Conservation (phyloP, 1,139 yeast species). For the Magnusiomyces fungicola region DNA sequence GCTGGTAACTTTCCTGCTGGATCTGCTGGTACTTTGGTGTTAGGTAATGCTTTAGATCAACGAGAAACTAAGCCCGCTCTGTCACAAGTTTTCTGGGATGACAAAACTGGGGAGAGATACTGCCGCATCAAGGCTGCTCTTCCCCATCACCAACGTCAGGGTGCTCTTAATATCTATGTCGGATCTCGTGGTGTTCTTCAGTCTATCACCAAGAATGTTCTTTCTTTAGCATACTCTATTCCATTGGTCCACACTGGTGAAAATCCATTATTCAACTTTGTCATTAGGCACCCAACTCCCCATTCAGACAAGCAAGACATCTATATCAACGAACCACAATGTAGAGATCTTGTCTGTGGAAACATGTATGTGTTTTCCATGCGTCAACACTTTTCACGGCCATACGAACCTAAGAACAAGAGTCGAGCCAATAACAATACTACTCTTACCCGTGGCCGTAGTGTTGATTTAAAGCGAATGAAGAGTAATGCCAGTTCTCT, state of each 20-base stretch:
- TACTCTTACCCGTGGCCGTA: not conserved
- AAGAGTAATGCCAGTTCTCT: conserved; percentile 3
- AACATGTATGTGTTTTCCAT: conserved; percentile 51
- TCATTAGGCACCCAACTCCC: conserved; percentile 15
- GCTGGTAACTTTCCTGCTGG: conserved; percentile 24
- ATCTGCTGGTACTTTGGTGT: conserved; percentile 15
- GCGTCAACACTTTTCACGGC: conserved; percentile 10
- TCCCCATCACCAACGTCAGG: conserved; percentile 61
- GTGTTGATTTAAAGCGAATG: conserved; percentile 4
- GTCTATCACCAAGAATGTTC: conserved; percentile 48
- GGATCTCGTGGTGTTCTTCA: conserved; percentile 59
- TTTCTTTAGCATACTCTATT: conserved; percentile 66
- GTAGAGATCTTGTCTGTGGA: conserved; percentile 48
- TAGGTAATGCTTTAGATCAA: conserved; percentile 17
- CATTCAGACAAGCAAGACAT: conserved; percentile 46
- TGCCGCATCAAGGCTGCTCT: conserved; percentile 76
- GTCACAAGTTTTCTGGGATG: conserved; percentile 69
- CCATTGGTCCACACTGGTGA: conserved; percentile 73
- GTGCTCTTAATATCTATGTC: conserved; percentile 69
- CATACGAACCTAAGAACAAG: not conserved
- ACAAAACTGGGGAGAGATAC: conserved; percentile 39
- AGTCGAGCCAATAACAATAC: not conserved
- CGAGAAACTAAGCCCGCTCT: conserved; percentile 39
- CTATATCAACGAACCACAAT: conserved; percentile 80
- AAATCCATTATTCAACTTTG: conserved; percentile 25